Percentiles rank a stretch among this genome's conserved stretches.
phyloP scores from a whole-genome alignment of 768 basidiomycete species.

The Kockovaella imperatae region DNA sequence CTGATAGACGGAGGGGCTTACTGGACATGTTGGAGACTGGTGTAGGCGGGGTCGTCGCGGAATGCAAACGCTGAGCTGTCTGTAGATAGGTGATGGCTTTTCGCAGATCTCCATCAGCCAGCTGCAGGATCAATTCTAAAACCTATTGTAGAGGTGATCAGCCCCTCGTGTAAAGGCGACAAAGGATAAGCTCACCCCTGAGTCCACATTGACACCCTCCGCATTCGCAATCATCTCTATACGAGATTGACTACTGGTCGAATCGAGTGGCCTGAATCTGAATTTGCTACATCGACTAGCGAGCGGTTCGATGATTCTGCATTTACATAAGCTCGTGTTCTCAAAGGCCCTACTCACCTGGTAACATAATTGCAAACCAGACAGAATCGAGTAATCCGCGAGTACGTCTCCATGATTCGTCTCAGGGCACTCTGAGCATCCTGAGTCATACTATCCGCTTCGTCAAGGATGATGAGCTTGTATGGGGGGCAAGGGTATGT shows the following conservation, averaged over 20 bases:
- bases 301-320: constrained; percentile 93
- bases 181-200: constrained; percentile 37
- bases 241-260: constrained; percentile 63
- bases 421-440: constrained; percentile 94
- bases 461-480: constrained; percentile 97
- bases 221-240: constrained; percentile 69
- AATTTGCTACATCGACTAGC: constrained; percentile 99
- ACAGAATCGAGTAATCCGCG: constrained; percentile 93
- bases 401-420: constrained; percentile 99
- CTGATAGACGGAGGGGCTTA: constrained; percentile 14
- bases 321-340: not conserved
- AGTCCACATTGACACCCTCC: constrained; percentile 56
- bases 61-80: constrained; percentile 80
- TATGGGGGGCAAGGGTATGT: constrained; percentile 93
- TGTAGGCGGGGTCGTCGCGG: constrained; percentile 63
- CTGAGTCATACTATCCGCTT: constrained; percentile 99
- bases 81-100: constrained; percentile 97
- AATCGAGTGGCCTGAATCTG: constrained; percentile 87
- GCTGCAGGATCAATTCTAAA: constrained; percentile 34
- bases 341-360: constrained; percentile 52
- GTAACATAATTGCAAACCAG: constrained; percentile 99
- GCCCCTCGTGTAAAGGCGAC: not conserved
- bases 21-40: constrained; percentile 65
- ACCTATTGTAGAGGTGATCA: constrained; percentile 18
- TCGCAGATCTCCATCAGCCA: constrained; percentile 82